phyloP scores from a whole-genome alignment of 306 rosid species.

The Cucurbita argyrosperma region DNA sequence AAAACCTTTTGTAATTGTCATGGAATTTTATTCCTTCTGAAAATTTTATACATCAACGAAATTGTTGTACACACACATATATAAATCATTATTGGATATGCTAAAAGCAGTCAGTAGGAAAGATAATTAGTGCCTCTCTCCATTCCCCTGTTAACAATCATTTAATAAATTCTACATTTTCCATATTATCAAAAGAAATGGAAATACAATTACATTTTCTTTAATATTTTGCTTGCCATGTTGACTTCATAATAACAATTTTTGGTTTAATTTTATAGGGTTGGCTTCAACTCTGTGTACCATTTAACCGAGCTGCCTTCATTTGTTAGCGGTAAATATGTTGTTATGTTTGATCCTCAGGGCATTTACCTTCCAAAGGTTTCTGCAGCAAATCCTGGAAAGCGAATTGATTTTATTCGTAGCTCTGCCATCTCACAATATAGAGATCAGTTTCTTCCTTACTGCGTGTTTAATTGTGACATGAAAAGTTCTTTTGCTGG shows the following conservation, averaged over 20 bases:
- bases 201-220: neutral
- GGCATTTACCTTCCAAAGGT: slow-evolving; percentile 79
- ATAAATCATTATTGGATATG: neutral
- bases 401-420: slow-evolving; percentile 72
- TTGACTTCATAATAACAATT: slow-evolving; percentile 10
- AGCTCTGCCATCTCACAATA: slow-evolving; percentile 61
- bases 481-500: slow-evolving; percentile 69
- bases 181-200: neutral
- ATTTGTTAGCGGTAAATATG: slow-evolving; percentile 84
- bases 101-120: neutral
- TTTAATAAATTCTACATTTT: neutral
- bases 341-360: slow-evolving; percentile 93
- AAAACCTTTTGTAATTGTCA: too few relatives aligned
- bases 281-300: slow-evolving; percentile 97
- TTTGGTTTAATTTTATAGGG: slow-evolving; percentile 33
- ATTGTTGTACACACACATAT: too few relatives aligned
- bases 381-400: slow-evolving; percentile 85
- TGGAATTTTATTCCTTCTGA: too few relatives aligned
- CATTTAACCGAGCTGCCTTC: slow-evolving; percentile 97
- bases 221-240: neutral
- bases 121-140: neutral
- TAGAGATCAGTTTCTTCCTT: slow-evolving; percentile 76
- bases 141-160: neutral
- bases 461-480: slow-evolving; percentile 85
- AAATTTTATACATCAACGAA: too few relatives aligned